These are phyloP conservation scores for Pachyrhizus erosus DNA, from an alignment of 306 rosid genomes.

Conservation along the genomic window DNA sequence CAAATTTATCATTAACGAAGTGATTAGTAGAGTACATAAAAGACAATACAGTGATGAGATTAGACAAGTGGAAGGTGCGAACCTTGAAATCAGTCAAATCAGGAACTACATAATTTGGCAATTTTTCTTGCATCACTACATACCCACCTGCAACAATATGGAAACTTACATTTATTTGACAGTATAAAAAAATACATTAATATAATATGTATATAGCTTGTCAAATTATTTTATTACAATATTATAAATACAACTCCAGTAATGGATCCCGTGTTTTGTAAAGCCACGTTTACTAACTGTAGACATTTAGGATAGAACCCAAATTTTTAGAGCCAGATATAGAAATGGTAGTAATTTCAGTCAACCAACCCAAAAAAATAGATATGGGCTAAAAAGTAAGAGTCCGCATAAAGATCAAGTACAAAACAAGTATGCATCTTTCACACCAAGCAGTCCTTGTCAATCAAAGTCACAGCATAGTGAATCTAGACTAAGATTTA, in stretches of 20 bases:
- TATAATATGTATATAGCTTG: background rate
- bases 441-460: background rate
- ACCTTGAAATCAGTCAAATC: slow-evolving; percentile 68
- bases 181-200: background rate
- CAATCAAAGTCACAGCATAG: background rate
- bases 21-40: background rate
- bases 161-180: slow-evolving; percentile 21
- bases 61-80: slow-evolving; percentile 27
- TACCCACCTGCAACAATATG: slow-evolving; percentile 62
- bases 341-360: slow-evolving; percentile 21
- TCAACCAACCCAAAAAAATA: background rate
- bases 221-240: slow-evolving; percentile 23
- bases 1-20: background rate
- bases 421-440: background rate
- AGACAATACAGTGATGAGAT: background rate
- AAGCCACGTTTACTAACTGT: slow-evolving; percentile 8
- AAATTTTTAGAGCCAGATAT: background rate
- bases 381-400: background rate
- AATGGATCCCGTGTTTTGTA: slow-evolving; percentile 8
- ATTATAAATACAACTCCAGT: background rate
- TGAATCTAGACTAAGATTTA: background rate
- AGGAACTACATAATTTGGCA: slow-evolving; percentile 71
- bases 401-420: no score
- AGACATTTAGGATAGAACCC: slow-evolving; percentile 8
- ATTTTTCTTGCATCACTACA: slow-evolving; percentile 59